phyloP scores from a whole-genome alignment of 306 rosid species.

The Lablab purpureus region DNA sequence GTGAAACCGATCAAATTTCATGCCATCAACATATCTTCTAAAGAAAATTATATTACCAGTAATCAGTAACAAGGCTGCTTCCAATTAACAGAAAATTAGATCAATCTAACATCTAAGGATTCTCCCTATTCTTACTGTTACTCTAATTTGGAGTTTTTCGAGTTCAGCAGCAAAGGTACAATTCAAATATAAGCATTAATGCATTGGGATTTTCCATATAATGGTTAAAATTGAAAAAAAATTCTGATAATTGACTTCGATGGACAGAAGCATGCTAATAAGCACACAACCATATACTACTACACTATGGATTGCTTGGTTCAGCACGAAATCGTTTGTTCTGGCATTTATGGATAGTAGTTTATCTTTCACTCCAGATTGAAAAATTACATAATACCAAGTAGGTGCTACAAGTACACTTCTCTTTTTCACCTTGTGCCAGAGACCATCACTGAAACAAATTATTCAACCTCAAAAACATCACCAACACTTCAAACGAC shows the following conservation, averaged over 20 bases:
- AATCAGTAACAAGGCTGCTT: too few species aligned
- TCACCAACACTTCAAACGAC: neutral
- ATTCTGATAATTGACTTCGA: neutral
- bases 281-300: neutral
- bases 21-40: too few species aligned
- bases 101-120: too few species aligned
- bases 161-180: too few species aligned
- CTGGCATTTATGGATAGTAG: neutral
- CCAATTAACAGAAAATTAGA: too few species aligned
- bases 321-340: neutral
- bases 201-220: neutral
- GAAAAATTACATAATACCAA: too few species aligned
- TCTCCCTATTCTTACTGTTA: neutral
- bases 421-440: neutral
- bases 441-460: neutral
- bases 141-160: neutral
- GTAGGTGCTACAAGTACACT: too few species aligned
- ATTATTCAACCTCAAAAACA: neutral
- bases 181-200: too few species aligned
- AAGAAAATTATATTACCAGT: too few species aligned
- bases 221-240: neutral
- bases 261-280: neutral
- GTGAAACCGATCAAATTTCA: too few species aligned
- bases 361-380: neutral
- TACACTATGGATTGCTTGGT: neutral